phyloP scores from a whole-genome alignment of 2,329 filamentous ascomycete species.

The Fusarium armeniacum region DNA sequence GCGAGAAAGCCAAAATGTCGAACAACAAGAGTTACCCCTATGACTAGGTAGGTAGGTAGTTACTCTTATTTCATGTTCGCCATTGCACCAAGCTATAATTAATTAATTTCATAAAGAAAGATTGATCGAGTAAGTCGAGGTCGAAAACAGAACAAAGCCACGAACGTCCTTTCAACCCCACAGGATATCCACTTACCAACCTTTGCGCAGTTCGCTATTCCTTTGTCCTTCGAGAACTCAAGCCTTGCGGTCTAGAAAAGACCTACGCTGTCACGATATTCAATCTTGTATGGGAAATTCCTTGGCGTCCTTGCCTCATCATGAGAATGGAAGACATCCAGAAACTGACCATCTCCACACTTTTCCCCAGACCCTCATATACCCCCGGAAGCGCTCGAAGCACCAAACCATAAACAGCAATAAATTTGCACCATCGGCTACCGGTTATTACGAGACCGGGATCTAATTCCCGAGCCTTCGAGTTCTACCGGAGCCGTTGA shows the following conservation, averaged over 20 bases:
- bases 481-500: slow-evolving; percentile 17
- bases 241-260: background rate
- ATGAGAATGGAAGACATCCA: slow-evolving; percentile 5
- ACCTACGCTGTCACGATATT: slow-evolving; percentile 1
- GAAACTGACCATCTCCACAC: slow-evolving; percentile 26
- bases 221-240: background rate
- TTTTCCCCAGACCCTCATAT: slow-evolving; percentile 27
- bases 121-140: background rate
- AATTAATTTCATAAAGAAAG: background rate
- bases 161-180: background rate
- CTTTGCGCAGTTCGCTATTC: background rate
- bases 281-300: background rate
- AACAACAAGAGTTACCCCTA: background rate
- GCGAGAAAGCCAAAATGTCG: background rate
- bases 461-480: slow-evolving; percentile 14
- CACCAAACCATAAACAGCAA: slow-evolving; percentile 30
- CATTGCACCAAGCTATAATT: background rate
- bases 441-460: slow-evolving; percentile 45
- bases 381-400: slow-evolving; percentile 3
- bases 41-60: too few relatives aligned
- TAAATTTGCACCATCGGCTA: slow-evolving; percentile 33
- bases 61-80: background rate
- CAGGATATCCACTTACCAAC: background rate
- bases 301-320: slow-evolving; percentile 4
- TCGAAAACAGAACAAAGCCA: background rate